Evolutionary conservation across 768 basidiomycete species (phyloP), one percentile per base, ranked within the genome.

Genomic region (Agaricus blazei): DNA sequence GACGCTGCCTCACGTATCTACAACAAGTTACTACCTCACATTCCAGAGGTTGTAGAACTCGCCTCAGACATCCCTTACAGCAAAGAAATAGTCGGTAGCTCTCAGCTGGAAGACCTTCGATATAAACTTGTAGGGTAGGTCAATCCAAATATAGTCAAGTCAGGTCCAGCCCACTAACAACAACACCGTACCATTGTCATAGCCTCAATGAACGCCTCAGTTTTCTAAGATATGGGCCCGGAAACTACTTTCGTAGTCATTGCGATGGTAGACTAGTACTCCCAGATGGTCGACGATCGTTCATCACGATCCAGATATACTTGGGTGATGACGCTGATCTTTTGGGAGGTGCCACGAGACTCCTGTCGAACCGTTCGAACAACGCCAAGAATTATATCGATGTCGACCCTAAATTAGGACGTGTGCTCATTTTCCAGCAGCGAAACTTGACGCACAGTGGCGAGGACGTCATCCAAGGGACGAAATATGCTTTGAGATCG

Each of bases 371-470:
- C 27, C 63, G 66, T 11, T 31, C 31, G 9, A 31, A 31, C 9
- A 31, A 31, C 31, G 4, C 31, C 4, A 62, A 62, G 9, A 58
- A 64, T 15, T 70, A 65, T 41, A 11, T 75, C 11, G 76, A 80
- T 49, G 70, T 78, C 8, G 69, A 72, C 45, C 74, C 77, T 0
- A 74, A 74, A 61, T 61, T 65, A 24, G 77, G 77, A 0, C 65
- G 77, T 3, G 71, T 75, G 0, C 56, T 80, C 41, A 72, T 80
- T 15, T 78, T 78, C 60, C 74, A 80, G 57, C 75, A 78, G 44
- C 58, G 68, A 26, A 59, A 62, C 9, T 60, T 80, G 1, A 64
- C 61, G 43, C 77, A 79, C 56, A 76, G 72, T 37, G 76, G 75
- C 4, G 75, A 76, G 54, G 70, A 70, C 36, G 76, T 78, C 4